phyloP scores from a whole-genome alignment of 306 rosid genomes.

The Cucurbita maxima region DNA sequence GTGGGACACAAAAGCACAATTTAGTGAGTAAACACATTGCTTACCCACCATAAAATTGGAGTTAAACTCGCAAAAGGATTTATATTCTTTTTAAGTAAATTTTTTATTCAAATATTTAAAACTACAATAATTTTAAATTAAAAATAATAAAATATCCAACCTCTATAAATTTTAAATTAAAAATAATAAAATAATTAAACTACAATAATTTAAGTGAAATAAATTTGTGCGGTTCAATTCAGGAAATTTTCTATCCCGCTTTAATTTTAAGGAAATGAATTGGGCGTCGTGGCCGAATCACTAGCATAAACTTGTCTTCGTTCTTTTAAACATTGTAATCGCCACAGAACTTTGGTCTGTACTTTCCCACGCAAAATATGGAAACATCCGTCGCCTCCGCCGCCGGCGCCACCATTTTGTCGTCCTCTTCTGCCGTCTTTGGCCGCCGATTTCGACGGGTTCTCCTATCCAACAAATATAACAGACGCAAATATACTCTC shows the following conservation, averaged over 20 bases:
- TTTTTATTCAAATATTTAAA: not conserved
- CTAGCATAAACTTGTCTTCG: not conserved
- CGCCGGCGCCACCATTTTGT: not conserved
- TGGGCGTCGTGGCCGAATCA: conserved; percentile 29
- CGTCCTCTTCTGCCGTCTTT: not conserved
- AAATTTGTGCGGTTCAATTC: not conserved
- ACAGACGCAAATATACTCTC: not conserved
- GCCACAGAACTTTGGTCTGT: not conserved
- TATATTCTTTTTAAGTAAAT: too few relatives aligned
- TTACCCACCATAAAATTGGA: too few relatives aligned
- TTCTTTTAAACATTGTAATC: not conserved
- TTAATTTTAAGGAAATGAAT: not conserved
- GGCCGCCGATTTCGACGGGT: not conserved
- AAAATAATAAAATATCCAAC: not conserved
- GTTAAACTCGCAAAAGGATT: too few relatives aligned
- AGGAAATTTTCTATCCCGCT: not conserved
- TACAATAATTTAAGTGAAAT: too few relatives aligned
- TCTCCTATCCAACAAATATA: not conserved
- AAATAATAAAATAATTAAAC: not conserved
- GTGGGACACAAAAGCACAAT: too few relatives aligned
- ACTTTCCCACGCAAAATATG: not conserved
- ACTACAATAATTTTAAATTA: not conserved
- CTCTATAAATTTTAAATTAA: not conserved
- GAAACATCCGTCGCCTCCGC: not conserved
- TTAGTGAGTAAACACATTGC: too few relatives aligned